A percentile compares a stretch with the other conserved stretches of the same genome.
Evolutionary conservation across 768 basidiomycete genomes (phyloP).

Genomic region (Phylloporus scabripes): DNA sequence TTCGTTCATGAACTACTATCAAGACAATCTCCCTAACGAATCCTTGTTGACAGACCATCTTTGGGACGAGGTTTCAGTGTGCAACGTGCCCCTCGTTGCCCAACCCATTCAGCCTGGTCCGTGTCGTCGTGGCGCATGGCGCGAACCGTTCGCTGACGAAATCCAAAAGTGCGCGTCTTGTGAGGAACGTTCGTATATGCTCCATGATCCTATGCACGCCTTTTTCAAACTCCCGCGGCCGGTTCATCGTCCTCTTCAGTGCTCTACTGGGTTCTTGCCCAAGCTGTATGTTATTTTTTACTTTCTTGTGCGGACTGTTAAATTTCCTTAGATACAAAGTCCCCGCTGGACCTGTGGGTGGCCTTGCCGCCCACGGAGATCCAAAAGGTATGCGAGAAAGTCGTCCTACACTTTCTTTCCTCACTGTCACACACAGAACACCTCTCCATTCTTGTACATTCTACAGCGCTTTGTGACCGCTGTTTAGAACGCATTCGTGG

Average conservation of each 20-base stretch:
- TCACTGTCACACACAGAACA: slow-evolving; percentile 44
- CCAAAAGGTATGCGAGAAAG: slow-evolving; percentile 48
- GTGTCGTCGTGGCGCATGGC: slow-evolving; percentile 1
- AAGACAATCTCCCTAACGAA: neutral
- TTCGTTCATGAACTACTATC: slow-evolving; percentile 27
- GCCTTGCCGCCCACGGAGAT: slow-evolving; percentile 33
- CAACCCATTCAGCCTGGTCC: slow-evolving; percentile 65
- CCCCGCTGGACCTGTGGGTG: slow-evolving; percentile 53
- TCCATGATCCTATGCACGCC: slow-evolving; percentile 80
- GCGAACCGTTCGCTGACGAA: neutral
- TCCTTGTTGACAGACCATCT: slow-evolving; percentile 47
- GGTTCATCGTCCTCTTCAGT: slow-evolving; percentile 56
- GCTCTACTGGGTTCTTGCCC: slow-evolving; percentile 59
- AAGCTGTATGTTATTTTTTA: slow-evolving; percentile 43
- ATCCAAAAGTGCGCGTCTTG: slow-evolving; percentile 66
- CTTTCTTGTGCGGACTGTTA: slow-evolving; percentile 2
- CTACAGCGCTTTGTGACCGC: slow-evolving; percentile 75
- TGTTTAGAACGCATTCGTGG: slow-evolving; percentile 82
- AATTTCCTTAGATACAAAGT: slow-evolving; percentile 49
- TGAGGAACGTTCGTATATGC: slow-evolving; percentile 67
- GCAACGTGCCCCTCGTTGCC: slow-evolving; percentile 81
- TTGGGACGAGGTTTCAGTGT: slow-evolving; percentile 84
- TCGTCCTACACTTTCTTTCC: neutral
- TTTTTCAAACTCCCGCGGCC: slow-evolving; percentile 87
- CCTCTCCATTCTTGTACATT: slow-evolving; percentile 54